Evolutionary conservation across 2,329 filamentous ascomycete genomes (phyloP).

Genomic region (Apiospora hydei): DNA sequence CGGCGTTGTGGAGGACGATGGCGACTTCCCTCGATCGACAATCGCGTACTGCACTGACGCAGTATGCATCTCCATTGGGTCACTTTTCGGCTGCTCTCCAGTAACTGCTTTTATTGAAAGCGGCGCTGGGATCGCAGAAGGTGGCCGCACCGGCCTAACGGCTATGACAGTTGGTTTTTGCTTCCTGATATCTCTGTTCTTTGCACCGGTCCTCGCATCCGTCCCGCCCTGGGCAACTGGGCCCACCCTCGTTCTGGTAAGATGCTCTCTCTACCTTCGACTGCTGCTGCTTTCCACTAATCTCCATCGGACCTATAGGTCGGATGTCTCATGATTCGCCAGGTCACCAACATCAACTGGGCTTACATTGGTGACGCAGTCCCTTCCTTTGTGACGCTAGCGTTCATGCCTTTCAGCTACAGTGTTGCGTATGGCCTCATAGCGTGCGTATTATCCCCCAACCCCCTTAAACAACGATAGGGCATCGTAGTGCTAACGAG

Average conservation of each 20-base stretch:
- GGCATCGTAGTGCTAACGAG: neutral
- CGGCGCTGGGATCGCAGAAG: slow-evolving; percentile 78
- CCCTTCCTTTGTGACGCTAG: slow-evolving; percentile 78
- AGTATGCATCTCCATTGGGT: slow-evolving; percentile 73
- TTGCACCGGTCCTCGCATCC: slow-evolving; percentile 78
- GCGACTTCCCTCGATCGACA: slow-evolving; percentile 87
- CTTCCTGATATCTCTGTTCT: slow-evolving; percentile 76
- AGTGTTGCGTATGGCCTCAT: slow-evolving; percentile 81
- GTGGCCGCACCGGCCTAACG: slow-evolving; percentile 75
- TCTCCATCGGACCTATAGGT: slow-evolving; percentile 52
- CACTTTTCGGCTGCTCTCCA: slow-evolving; percentile 73
- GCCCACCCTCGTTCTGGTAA: slow-evolving; percentile 72
- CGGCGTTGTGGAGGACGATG: slow-evolving; percentile 69
- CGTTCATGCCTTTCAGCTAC: slow-evolving; percentile 80
- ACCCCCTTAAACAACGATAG: slow-evolving; percentile 29
- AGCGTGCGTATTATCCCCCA: slow-evolving; percentile 53
- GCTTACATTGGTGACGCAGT: slow-evolving; percentile 77
- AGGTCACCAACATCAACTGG: slow-evolving; percentile 80
- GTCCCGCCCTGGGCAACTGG: slow-evolving; percentile 82
- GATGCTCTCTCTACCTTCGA: slow-evolving; percentile 32
- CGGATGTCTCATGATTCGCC: slow-evolving; percentile 79
- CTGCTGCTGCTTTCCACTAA: slow-evolving; percentile 1
- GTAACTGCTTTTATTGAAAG: slow-evolving; percentile 80
- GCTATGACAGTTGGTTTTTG: slow-evolving; percentile 73
- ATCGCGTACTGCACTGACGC: slow-evolving; percentile 80